These are phyloP conservation scores for Macadamia tetraphylla DNA, from an alignment of 164 flowering plant species.

Conservation along the genomic window DNA sequence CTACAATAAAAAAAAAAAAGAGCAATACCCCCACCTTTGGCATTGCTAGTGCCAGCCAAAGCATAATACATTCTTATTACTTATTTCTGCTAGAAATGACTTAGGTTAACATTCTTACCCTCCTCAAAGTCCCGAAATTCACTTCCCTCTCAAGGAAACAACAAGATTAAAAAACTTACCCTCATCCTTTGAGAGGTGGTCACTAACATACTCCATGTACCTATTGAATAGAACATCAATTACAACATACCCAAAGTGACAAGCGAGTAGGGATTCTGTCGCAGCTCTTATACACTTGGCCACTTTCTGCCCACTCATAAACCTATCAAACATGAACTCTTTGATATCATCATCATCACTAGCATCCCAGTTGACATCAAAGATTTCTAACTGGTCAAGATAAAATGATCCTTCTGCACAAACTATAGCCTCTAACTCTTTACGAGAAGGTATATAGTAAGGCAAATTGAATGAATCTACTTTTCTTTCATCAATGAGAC, in stretches of 20 bases:
- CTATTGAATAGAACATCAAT: constrained; percentile 19
- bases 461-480: constrained; percentile 9
- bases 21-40: too few species aligned
- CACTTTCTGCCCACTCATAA: constrained; percentile 9
- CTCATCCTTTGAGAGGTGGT: constrained; percentile 28
- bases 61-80: too few species aligned
- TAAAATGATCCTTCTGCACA: constrained; percentile 3
- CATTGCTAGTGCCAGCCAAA: too few species aligned
- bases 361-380: constrained; percentile 10
- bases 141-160: constrained; percentile 20
- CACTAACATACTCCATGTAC: constrained; percentile 9
- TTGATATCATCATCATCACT: not conserved
- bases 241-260: constrained; percentile 18
- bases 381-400: constrained; percentile 2
- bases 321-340: not conserved
- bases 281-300: constrained; percentile 23
- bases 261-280: constrained; percentile 15
- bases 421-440: not conserved
- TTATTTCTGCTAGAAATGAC: too few species aligned
- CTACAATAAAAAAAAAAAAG: too few species aligned
- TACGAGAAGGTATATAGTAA: not conserved
- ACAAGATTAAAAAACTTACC: constrained; percentile 29
- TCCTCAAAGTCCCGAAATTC: constrained; percentile 1
- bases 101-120: too few species aligned
- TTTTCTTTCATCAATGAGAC: not conserved